A percentile compares a stretch with the other conserved stretches of the same genome.
Evolutionary conservation across 257 asterid species (phyloP).

Genomic region (Penstemon barbatus): DNA sequence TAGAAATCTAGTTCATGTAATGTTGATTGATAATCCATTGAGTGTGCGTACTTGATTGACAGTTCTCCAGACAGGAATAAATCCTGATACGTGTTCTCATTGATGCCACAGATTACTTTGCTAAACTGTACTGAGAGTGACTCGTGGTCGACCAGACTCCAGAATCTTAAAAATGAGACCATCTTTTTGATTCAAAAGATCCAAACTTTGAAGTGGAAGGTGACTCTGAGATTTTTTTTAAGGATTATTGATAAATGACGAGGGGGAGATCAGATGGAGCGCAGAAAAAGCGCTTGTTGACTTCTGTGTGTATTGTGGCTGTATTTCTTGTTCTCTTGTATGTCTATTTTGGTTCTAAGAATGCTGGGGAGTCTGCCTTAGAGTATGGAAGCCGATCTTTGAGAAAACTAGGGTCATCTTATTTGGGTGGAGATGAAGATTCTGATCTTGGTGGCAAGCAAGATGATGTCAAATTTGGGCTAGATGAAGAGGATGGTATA

Average conservation of each 20-base stretch:
- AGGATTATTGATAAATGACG: conserved; percentile 43
- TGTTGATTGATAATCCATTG: neutral
- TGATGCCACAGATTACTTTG: conserved; percentile 26
- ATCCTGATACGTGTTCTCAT: neutral
- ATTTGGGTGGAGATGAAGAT: conserved; percentile 87
- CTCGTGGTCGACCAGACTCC: conserved; percentile 15
- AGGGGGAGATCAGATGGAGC: conserved; percentile 81
- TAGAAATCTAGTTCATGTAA: neutral
- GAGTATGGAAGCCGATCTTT: conserved; percentile 88
- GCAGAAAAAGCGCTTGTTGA: conserved; percentile 65
- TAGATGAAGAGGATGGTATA: conserved; percentile 67
- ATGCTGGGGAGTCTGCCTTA: conserved; percentile 79
- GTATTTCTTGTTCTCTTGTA: conserved; percentile 58
- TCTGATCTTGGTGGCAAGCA: conserved; percentile 61
- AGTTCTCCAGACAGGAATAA: too few species aligned
- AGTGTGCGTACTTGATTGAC: too few species aligned
- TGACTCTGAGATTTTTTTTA: conserved; percentile 27
- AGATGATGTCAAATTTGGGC: conserved; percentile 54
- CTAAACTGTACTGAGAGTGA: neutral
- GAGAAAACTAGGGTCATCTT: conserved; percentile 83
- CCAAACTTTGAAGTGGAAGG: conserved; percentile 25
- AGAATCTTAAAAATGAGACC: conserved; percentile 30
- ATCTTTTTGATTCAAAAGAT: conserved; percentile 25
- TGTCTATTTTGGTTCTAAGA: conserved; percentile 70
- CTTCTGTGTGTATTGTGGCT: conserved; percentile 52